These are phyloP conservation scores for Myotisia sp. DNA, from an alignment of 2,329 filamentous ascomycete species.

Conservation along the genomic window DNA sequence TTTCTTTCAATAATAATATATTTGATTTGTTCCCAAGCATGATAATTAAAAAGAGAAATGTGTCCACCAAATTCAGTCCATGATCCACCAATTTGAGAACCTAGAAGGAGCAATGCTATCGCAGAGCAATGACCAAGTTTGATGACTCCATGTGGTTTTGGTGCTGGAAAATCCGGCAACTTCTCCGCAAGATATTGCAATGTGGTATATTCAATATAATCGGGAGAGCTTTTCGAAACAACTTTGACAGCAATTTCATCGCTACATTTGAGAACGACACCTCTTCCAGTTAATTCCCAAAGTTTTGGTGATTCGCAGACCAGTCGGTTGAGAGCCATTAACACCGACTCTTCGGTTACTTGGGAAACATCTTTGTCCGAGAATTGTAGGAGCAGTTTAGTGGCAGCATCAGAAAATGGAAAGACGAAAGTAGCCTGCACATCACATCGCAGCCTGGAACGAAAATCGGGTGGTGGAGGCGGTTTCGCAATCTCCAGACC, in stretches of 20 bases:
- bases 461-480: constrained; percentile 16
- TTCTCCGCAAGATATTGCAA: constrained; percentile 16
- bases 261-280: constrained; percentile 16
- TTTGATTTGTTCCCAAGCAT: no score
- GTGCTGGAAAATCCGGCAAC: constrained; percentile 17
- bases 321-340: constrained; percentile 14
- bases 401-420: constrained; percentile 15
- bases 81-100: no score
- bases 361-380: neutral
- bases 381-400: constrained; percentile 11
- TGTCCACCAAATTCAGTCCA: no score
- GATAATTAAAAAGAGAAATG: no score
- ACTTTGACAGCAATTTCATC: constrained; percentile 15
- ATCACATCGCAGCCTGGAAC: constrained; percentile 13
- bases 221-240: constrained; percentile 10
- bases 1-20: no score
- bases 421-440: constrained; percentile 14
- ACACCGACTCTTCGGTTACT: constrained; percentile 6
- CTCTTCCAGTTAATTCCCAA: constrained; percentile 14
- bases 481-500: no score
- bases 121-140: constrained; percentile 13
- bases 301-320: constrained; percentile 15
- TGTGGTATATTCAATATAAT: constrained; percentile 17
- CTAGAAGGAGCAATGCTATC: no score
- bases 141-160: constrained; percentile 18